These are phyloP conservation scores for Somion occarium DNA, from an alignment of 1,284 basidiomycete species.

Conservation along the genomic window DNA sequence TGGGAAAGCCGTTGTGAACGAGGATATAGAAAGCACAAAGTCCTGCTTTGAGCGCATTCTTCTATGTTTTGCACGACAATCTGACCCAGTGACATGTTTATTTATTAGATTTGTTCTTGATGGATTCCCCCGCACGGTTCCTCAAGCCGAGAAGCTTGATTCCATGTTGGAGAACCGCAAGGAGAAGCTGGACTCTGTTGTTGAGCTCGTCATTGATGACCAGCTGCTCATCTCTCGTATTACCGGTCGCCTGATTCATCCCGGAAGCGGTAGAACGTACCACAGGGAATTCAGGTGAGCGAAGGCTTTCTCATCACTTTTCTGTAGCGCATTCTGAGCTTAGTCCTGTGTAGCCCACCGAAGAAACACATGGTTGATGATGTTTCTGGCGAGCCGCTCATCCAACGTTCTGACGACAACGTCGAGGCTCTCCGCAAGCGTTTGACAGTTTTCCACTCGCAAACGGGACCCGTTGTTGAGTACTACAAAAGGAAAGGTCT, in stretches of 20 bases:
- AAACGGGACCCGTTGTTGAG: slow-evolving; percentile 94
- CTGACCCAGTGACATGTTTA: too few species aligned
- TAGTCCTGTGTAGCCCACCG: slow-evolving; percentile 69
- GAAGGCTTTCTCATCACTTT: background rate
- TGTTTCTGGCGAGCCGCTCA: slow-evolving; percentile 90
- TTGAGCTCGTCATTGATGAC: slow-evolving; percentile 93
- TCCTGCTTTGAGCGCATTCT: too few species aligned
- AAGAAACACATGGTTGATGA: slow-evolving; percentile 96
- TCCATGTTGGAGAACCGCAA: slow-evolving; percentile 79
- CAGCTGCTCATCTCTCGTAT: slow-evolving; percentile 95
- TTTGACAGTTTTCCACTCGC: slow-evolving; percentile 81
- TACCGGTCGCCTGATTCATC: slow-evolving; percentile 93
- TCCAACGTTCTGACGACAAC: slow-evolving; percentile 92
- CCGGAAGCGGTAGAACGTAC: slow-evolving; percentile 85
- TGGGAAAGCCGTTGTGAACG: background rate
- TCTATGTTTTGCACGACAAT: too few species aligned
- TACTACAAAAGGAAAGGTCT: slow-evolving; percentile 92
- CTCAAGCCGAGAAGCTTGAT: slow-evolving; percentile 97
- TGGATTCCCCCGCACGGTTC: slow-evolving; percentile 96
- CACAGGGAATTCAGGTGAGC: slow-evolving; percentile 94
- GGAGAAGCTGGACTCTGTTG: slow-evolving; percentile 88
- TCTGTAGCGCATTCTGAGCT: background rate
- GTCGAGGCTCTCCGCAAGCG: slow-evolving; percentile 92
- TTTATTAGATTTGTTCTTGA: slow-evolving; percentile 89
- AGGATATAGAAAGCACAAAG: too few species aligned